These are phyloP conservation scores for Lactifluus volemus DNA, from an alignment of 768 basidiomycete genomes.

Conservation along the genomic window DNA sequence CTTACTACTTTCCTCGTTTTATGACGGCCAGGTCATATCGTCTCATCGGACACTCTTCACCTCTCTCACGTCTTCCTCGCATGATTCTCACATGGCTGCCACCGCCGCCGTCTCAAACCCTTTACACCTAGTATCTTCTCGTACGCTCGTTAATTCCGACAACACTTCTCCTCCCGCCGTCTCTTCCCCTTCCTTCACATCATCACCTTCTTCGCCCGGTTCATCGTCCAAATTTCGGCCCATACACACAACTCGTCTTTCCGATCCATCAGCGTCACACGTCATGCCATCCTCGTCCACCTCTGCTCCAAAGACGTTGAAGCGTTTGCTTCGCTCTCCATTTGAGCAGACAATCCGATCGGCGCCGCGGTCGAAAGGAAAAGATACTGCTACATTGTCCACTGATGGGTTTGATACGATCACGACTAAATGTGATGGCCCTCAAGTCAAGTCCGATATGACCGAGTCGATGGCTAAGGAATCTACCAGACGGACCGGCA, in stretches of 20 bases:
- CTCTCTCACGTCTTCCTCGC: neutral
- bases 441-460: neutral
- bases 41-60: neutral
- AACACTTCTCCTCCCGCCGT: neutral
- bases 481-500: conserved; percentile 27
- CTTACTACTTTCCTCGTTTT: neutral
- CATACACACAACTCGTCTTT: no score
- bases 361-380: conserved; percentile 49
- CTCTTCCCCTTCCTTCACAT: conserved; percentile 24
- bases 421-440: conserved; percentile 22
- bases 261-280: conserved; percentile 21
- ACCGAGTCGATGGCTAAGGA: neutral
- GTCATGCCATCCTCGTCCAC: conserved; percentile 3
- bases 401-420: conserved; percentile 37
- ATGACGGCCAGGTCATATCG: neutral
- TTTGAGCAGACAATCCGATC: conserved; percentile 59
- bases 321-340: conserved; percentile 51
- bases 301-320: conserved; percentile 47
- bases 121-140: conserved; percentile 36
- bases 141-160: conserved; percentile 17
- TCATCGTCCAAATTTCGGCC: conserved; percentile 7
- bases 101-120: conserved; percentile 35
- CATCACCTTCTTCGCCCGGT: conserved; percentile 27
- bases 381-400: conserved; percentile 23
- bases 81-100: conserved; percentile 36